A percentile compares a stretch with the other conserved stretches of the same genome.
Evolutionary conservation across 768 basidiomycete genomes (phyloP).

Genomic region (Mycena kentingensis): DNA sequence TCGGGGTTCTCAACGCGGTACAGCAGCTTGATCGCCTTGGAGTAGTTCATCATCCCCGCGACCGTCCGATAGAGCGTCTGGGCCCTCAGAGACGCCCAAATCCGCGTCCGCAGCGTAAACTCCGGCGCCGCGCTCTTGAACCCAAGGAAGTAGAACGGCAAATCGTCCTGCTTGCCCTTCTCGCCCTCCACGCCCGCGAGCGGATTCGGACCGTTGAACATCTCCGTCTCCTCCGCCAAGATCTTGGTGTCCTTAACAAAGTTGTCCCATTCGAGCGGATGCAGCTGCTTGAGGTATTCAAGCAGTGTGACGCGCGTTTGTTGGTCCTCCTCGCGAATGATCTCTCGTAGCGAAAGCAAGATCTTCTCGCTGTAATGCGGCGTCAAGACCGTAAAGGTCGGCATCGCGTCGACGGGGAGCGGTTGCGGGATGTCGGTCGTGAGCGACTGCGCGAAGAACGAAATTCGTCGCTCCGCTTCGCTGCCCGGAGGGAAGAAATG

Average conservation of each 20-base stretch:
- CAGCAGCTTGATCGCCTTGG: slow-evolving; percentile 97
- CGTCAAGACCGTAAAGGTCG: slow-evolving; percentile 96
- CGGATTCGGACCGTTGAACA: slow-evolving; percentile 78
- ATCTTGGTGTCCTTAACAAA: slow-evolving; percentile 99
- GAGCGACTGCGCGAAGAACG: slow-evolving; percentile 97
- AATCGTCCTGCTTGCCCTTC: slow-evolving; percentile 87
- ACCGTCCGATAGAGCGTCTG: slow-evolving; percentile 99
- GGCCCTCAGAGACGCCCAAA: slow-evolving; percentile 98
- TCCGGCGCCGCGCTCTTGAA: slow-evolving; percentile 99
- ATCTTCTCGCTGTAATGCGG: slow-evolving; percentile 99
- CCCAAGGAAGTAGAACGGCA: slow-evolving; percentile 97
- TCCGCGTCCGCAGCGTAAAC: slow-evolving; percentile 96
- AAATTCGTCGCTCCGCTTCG: slow-evolving; percentile 96
- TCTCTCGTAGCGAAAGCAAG: slow-evolving; percentile 92
- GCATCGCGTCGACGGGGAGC: slow-evolving; percentile 97
- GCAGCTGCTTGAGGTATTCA: slow-evolving; percentile 98
- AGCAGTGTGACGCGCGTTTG: slow-evolving; percentile 95
- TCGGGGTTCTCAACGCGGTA: slow-evolving; percentile 99
- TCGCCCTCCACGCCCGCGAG: slow-evolving; percentile 60
- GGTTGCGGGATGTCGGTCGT: slow-evolving; percentile 93
- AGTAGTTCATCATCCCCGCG: slow-evolving; percentile 99
- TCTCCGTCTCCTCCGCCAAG: slow-evolving; percentile 90
- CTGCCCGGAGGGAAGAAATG: slow-evolving; percentile 95
- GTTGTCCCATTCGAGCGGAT: slow-evolving; percentile 99
- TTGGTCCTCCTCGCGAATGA: slow-evolving; percentile 98